A percentile compares a stretch with the other conserved stretches of the same genome.
These are phyloP conservation scores for Asterochloris sp. DNA, from an alignment of 139 green algal genomes.

Conservation along the genomic window DNA sequence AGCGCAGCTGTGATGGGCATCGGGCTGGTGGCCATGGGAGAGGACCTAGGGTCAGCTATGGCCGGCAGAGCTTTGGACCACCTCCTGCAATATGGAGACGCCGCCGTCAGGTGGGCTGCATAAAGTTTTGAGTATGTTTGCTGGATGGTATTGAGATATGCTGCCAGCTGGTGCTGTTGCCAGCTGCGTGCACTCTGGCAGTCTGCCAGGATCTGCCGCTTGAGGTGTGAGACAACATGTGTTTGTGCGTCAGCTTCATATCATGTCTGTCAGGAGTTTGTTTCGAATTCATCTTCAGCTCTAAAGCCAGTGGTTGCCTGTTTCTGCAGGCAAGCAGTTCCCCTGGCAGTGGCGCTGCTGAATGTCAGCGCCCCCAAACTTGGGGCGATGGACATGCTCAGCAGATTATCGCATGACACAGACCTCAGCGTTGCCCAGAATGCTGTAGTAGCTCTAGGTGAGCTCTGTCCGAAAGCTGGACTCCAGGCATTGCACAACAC, in stretches of 20 bases:
- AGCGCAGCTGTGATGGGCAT: slow-evolving; percentile 85
- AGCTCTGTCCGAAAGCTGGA: not conserved
- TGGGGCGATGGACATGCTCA: slow-evolving; percentile 87
- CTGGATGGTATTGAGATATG: too few relatives aligned
- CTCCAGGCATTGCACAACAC: too few relatives aligned
- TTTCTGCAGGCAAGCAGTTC: slow-evolving; percentile 67
- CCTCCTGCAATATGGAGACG: slow-evolving; percentile 89
- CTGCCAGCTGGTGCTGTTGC: too few relatives aligned
- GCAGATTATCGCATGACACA: slow-evolving; percentile 88
- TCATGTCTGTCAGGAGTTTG: not conserved
- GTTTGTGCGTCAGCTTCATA: not conserved
- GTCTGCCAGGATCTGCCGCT: not conserved
- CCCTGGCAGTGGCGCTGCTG: slow-evolving; percentile 88
- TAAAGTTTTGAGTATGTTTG: not conserved
- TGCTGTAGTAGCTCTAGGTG: slow-evolving; percentile 82
- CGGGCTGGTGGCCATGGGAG: slow-evolving; percentile 88
- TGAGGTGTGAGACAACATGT: not conserved
- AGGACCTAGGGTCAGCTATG: slow-evolving; percentile 93
- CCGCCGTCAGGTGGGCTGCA: slow-evolving; percentile 24
- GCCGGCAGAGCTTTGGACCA: slow-evolving; percentile 85
- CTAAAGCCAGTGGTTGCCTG: not conserved
- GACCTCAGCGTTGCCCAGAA: slow-evolving; percentile 77
- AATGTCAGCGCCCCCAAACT: slow-evolving; percentile 84
- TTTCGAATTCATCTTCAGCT: too few relatives aligned
- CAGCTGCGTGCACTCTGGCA: too few relatives aligned